Evolutionary conservation across 495 filamentous ascomycete genomes (phyloP).

Genomic region (Aspergillus wentii): DNA sequence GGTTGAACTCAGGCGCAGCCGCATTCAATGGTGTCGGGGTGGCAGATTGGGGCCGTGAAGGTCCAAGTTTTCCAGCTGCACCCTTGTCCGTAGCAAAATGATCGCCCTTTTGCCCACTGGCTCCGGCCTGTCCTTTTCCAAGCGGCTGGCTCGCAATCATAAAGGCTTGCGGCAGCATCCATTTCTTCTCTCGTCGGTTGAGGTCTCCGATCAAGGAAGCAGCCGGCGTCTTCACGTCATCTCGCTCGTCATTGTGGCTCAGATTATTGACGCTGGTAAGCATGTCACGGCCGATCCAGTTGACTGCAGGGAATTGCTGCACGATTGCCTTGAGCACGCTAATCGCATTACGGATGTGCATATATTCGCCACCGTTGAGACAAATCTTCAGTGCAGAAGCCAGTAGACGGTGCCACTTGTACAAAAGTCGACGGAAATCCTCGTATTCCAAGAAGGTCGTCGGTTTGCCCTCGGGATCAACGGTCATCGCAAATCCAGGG

Average conservation of each 20-base stretch:
- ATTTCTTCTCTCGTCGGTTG: conserved; percentile 69
- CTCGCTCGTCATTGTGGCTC: conserved; percentile 64
- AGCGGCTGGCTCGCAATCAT: conserved; percentile 19
- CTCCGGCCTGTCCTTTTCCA: conserved; percentile 10
- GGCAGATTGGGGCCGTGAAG: conserved; percentile 31
- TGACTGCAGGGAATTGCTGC: conserved; percentile 78
- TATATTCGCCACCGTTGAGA: conserved; percentile 79
- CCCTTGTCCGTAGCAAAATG: conserved; percentile 3
- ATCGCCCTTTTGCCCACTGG: conserved; percentile 11
- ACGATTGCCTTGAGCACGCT: conserved; percentile 78
- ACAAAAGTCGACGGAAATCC: conserved; percentile 76
- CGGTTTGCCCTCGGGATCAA: conserved; percentile 58
- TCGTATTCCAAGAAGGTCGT: conserved; percentile 71
- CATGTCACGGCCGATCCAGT: conserved; percentile 77
- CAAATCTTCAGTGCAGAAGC: conserved; percentile 71
- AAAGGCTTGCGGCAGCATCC: conserved; percentile 85
- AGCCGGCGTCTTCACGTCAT: conserved; percentile 89
- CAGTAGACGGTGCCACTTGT: conserved; percentile 84
- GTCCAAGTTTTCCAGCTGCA: conserved; percentile 30
- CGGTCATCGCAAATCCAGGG: conserved; percentile 63
- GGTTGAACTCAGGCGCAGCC: conserved; percentile 44
- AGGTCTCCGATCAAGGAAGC: conserved; percentile 78
- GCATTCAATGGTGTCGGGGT: conserved; percentile 40
- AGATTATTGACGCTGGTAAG: conserved; percentile 60
- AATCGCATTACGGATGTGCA: conserved; percentile 96